Evolutionary conservation across 192 early-diverging fungal species (phyloP), one percentile per base, ranked within the genome.

Genomic region (Linnemannia hyalina): DNA sequence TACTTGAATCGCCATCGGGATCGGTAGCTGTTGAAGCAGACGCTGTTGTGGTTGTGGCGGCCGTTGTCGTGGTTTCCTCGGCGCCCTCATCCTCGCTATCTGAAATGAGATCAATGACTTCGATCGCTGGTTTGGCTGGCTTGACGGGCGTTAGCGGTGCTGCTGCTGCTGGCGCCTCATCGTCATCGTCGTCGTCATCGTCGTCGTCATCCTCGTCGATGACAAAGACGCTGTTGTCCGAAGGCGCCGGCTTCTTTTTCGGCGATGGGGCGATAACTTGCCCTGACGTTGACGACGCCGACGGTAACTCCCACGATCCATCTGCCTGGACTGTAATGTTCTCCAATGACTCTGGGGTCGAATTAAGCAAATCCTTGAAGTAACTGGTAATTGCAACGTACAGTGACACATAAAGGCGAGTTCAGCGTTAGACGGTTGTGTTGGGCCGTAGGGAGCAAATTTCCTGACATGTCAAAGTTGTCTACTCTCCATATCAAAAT

Each of bases 41-140:
- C 29, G 3, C 60, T 32, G 29, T 65, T 9, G 60, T 32, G 3
- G 60, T 29, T 32, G 9, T 13, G 13, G 26, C 60, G 13, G 60
- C 10, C 29, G 32, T 29, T 42, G 73, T 8, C 22, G n/a, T 42
- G 15, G 22, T 10, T 42, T 38, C 42, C 8, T 77, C 73, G 1
- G 80, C 83, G 15, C 79, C 88, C 41, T 89, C 88, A 23, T 91
- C 90, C 23, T 88, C 88, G 71, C 89, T 90, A 65, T 85, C 85
- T 2, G 94, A 88, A 5, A 94, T 95, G 47, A 95, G 83, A 78
- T 95, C 95, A 57, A 95, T 91, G 52, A 92, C 84, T 35, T 94
- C 92, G 15, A 88, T 78, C 26, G 90, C 87, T 47, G 79, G 86
- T n/a, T 91, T 86, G n/a, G 75, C 22, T 38, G 84, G 84, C 49